Evolutionary conservation across 441 rosid species (phyloP).

Genomic region (Erodium chrysanthum): DNA sequence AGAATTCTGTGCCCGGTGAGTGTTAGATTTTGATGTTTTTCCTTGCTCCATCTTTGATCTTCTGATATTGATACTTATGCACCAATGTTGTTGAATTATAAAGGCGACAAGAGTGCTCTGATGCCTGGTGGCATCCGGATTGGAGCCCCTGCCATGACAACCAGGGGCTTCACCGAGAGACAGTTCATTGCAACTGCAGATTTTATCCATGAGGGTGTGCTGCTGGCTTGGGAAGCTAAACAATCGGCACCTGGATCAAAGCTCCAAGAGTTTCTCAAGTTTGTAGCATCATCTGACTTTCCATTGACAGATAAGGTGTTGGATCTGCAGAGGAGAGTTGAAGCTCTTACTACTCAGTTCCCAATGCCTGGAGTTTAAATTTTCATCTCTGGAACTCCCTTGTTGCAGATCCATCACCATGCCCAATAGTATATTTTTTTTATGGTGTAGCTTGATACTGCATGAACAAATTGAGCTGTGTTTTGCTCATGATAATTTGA

Average conservation of each 20-base stretch:
- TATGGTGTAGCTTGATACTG: too few species aligned
- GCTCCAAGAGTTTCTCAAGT: conserved; percentile 70
- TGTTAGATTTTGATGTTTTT: neutral
- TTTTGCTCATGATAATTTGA: too few species aligned
- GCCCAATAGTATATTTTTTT: too few species aligned
- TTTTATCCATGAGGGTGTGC: conserved; percentile 72
- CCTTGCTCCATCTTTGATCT: neutral
- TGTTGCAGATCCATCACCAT: neutral
- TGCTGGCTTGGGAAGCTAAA: conserved; percentile 57
- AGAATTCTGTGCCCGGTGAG: conserved; percentile 83
- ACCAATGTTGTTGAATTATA: neutral
- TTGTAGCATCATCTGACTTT: conserved; percentile 44
- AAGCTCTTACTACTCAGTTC: conserved; percentile 59
- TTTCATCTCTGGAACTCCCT: too few species aligned
- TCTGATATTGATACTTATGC: neutral
- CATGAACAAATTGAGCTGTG: too few species aligned
- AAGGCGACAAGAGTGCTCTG: conserved; percentile 80
- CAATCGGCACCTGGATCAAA: conserved; percentile 43
- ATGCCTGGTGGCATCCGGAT: conserved; percentile 89
- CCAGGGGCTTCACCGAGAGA: conserved; percentile 62
- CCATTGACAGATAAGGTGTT: conserved; percentile 38
- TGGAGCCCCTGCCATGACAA: conserved; percentile 90
- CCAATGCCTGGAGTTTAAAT: conserved; percentile 63
- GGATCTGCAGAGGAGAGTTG: conserved; percentile 49
- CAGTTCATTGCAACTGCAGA: conserved; percentile 60